Conservation (phyloP, 768 basidiomycete genomes). For the Termitomyces sp. region DNA sequence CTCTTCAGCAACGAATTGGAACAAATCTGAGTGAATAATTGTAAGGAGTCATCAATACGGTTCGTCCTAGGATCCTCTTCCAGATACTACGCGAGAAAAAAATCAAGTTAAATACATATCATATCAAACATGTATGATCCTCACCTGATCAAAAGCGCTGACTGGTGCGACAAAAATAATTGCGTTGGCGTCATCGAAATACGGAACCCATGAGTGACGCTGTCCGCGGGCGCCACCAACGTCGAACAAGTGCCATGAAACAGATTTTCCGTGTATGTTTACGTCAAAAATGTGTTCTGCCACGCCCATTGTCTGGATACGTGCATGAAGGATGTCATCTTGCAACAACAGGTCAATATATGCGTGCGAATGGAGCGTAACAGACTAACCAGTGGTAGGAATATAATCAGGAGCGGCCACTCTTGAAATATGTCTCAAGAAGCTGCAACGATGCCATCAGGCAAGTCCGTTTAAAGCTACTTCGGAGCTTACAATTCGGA, state of each 20-base stretch:
- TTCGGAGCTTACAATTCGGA: slow-evolving; percentile 69
- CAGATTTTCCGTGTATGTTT: slow-evolving; percentile 69
- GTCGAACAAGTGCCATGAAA: slow-evolving; percentile 71
- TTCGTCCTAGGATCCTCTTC: slow-evolving; percentile 85
- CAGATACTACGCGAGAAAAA: slow-evolving; percentile 50
- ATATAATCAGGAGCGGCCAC: slow-evolving; percentile 66
- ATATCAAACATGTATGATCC: slow-evolving; percentile 4
- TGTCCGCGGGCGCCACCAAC: slow-evolving; percentile 71
- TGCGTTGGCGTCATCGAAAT: slow-evolving; percentile 71
- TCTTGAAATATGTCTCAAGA: slow-evolving; percentile 67
- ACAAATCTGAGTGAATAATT: slow-evolving; percentile 82
- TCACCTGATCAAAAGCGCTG: slow-evolving; percentile 74
- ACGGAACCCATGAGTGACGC: slow-evolving; percentile 76
- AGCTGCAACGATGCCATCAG: slow-evolving; percentile 37
- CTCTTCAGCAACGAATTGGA: slow-evolving; percentile 75
- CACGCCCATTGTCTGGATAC: slow-evolving; percentile 87
- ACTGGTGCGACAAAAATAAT: slow-evolving; percentile 79
- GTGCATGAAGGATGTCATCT: slow-evolving; percentile 89
- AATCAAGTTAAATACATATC: background rate
- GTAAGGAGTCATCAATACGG: slow-evolving; percentile 84
- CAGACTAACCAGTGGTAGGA: slow-evolving; percentile 60
- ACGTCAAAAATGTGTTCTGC: slow-evolving; percentile 82
- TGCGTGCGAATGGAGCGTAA: slow-evolving; percentile 12
- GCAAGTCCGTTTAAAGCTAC: slow-evolving; percentile 1
- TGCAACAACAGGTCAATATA: slow-evolving; percentile 19